Conservation (phyloP, 345 rosid genomes). For the Geranium rotundifolium region DNA sequence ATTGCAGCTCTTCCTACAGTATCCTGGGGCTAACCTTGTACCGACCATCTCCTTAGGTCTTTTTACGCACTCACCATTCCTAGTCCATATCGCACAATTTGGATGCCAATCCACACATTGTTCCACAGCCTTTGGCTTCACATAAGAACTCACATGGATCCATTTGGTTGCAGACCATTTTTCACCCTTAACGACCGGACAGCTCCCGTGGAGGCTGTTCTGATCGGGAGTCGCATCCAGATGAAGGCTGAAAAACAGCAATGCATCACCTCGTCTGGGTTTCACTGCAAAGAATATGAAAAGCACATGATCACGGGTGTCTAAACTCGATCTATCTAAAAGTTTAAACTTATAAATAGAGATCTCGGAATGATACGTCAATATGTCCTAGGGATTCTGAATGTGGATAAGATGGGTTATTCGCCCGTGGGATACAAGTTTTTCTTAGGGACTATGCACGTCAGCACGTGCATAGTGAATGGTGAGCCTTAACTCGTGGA, state of each 20-base stretch:
- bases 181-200: slow-evolving; percentile 41
- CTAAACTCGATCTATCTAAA: too few species aligned
- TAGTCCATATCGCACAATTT: slow-evolving; percentile 17
- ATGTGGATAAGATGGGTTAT: too few species aligned
- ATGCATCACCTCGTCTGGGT: slow-evolving; percentile 32
- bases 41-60: slow-evolving; percentile 23
- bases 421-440: too few species aligned
- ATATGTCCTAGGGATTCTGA: too few species aligned
- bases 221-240: slow-evolving; percentile 28
- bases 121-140: neutral
- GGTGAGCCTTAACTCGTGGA: too few species aligned
- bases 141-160: slow-evolving; percentile 32
- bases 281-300: slow-evolving; percentile 23
- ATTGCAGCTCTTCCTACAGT: slow-evolving; percentile 6
- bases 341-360: too few species aligned
- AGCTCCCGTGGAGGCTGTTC: slow-evolving; percentile 37
- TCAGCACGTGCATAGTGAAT: too few species aligned
- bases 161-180: slow-evolving; percentile 52
- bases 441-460: too few species aligned
- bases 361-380: too few species aligned
- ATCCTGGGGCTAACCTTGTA: neutral
- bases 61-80: slow-evolving; percentile 20
- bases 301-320: too few species aligned
- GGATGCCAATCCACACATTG: slow-evolving; percentile 19
- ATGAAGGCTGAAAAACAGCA: slow-evolving; percentile 38